Evolutionary conservation across 2,329 filamentous ascomycete species (phyloP), one percentile per base, ranked within the genome.

Genomic region (Ceratocystis diversiconidia): DNA sequence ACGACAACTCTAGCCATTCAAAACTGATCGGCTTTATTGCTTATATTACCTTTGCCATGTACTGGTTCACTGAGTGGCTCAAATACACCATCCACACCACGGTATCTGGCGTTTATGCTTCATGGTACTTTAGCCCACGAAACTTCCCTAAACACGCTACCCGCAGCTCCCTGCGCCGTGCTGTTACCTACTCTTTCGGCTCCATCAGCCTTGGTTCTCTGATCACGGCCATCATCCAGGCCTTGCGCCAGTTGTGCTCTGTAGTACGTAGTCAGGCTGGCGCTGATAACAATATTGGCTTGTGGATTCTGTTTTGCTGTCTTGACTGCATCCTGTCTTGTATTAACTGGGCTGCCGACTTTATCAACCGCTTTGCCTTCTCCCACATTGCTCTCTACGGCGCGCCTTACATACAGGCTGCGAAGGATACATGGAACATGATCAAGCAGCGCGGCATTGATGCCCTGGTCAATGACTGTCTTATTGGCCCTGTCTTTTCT

Each of bases 381-480:
- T 91, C 86, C 36, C 90, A 96, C 73, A 95, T 97, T 72, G 91
- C 92, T 0, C 79, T 96, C 0, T 96, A 96, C 73, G 92, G 92
- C 19, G 95, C 95, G 74, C 78, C 88, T 0, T 97, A 96, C 73
- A 82, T 96, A 65, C 80, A 85, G 0, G 89, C 91, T 0, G 91
- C 92, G 44, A 96, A 95, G 76, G 89, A 90, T 70, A 95, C 90
- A 0, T 95, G 90, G 89, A 84, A 72, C 67, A 89, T 95, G 88
- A 92, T 96, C 79, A 92, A 91, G 74, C 85, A 95, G 72, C 89
- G 92, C 41, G 92, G 92, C 32, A 86, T 96, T 68, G 92, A 96
- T 71, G 91, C 90, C 0, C 82, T 97, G 1, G 82, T 95, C 71
- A 95, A 95, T 72, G 89, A 95, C 73, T 95, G 90, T 70, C 82